Conservation (phyloP, 164 flowering plant genomes). For the Berberis vulgaris region DNA sequence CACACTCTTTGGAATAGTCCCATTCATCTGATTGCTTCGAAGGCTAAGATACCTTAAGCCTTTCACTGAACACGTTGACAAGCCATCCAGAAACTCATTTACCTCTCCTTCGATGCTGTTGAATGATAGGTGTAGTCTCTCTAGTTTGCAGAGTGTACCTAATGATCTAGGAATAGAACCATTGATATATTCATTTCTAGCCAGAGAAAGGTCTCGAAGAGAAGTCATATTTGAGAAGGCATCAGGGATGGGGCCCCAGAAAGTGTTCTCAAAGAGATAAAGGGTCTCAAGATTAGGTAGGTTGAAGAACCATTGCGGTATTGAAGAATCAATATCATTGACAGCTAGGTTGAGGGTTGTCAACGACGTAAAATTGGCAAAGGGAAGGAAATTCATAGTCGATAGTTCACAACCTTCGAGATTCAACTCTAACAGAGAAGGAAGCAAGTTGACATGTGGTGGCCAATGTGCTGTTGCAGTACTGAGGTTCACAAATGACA, state of each 20-base stretch:
- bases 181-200: not conserved
- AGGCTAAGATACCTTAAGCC: not conserved
- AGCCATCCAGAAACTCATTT: not conserved
- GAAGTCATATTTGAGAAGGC: not conserved
- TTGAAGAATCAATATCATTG: too few species aligned
- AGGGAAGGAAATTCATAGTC: too few species aligned
- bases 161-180: not conserved
- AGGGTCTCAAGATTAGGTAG: too few species aligned
- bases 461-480: too few species aligned
- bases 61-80: not conserved
- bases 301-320: too few species aligned
- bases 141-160: constrained; percentile 6
- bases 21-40: not conserved
- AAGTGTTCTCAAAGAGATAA: too few species aligned
- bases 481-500: too few species aligned
- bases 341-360: too few species aligned
- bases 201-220: not conserved
- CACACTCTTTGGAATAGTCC: not conserved
- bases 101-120: not conserved
- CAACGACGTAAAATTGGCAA: too few species aligned
- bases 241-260: constrained; percentile 1
- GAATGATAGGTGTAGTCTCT: not conserved
- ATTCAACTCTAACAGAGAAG: too few species aligned
- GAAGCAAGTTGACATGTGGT: too few species aligned
- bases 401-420: too few species aligned